Conservation (phyloP, 2,329 filamentous ascomycete genomes). For the Chalara sp. region DNA sequence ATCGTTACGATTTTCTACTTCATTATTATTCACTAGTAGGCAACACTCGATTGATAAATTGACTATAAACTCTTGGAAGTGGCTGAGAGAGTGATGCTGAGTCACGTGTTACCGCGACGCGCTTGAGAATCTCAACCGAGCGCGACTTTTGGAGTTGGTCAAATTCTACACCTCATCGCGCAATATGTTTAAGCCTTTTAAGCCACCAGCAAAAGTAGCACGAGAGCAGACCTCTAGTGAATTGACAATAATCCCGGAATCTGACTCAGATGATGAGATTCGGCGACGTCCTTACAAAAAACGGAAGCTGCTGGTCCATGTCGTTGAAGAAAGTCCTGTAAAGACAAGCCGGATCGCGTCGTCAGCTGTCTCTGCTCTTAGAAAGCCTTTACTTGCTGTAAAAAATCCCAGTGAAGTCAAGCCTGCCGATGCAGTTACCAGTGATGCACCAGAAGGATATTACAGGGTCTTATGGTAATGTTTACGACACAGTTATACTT, state of each 20-base stretch:
- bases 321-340: constrained; percentile 17
- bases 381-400: constrained; percentile 24
- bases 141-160: background rate
- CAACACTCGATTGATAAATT: no score
- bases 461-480: constrained; percentile 27
- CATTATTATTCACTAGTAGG: no score
- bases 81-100: no score
- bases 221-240: constrained; percentile 9
- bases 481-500: no score
- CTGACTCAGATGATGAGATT: constrained; percentile 14
- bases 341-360: constrained; percentile 10
- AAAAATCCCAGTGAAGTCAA: constrained; percentile 18
- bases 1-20: no score
- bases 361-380: constrained; percentile 17
- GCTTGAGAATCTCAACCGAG: background rate
- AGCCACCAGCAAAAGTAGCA: constrained; percentile 22
- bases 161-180: no score
- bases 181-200: constrained; percentile 29
- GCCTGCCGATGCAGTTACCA: background rate
- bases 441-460: constrained; percentile 20
- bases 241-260: constrained; percentile 7
- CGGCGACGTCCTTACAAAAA: constrained; percentile 20
- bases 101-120: background rate
- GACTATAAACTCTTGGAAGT: no score
- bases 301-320: constrained; percentile 18